phyloP scores from a whole-genome alignment of 306 rosid species.

The Begonia fuchsioides region DNA sequence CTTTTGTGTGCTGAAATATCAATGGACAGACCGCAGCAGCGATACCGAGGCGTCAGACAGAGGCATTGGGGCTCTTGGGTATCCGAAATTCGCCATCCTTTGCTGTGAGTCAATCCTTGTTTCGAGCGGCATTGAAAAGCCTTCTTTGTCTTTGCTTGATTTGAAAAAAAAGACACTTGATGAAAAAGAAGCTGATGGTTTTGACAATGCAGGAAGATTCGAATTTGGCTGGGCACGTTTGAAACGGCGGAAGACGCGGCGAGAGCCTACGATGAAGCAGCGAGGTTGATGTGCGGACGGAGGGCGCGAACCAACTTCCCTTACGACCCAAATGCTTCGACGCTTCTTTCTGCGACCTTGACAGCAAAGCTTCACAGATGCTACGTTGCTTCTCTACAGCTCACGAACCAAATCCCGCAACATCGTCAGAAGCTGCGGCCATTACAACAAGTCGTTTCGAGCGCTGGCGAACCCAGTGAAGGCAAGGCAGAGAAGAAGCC shows the following conservation, averaged over 20 bases:
- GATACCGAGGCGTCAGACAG: slow-evolving; percentile 94
- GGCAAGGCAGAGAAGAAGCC: slow-evolving; percentile 15
- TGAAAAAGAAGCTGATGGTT: not conserved
- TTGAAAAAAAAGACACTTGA: too few species aligned
- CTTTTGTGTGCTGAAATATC: slow-evolving; percentile 1
- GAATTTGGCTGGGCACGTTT: slow-evolving; percentile 92
- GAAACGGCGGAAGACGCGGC: slow-evolving; percentile 96
- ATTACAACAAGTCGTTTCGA: too few species aligned
- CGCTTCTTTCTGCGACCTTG: slow-evolving; percentile 76
- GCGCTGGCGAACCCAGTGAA: too few species aligned
- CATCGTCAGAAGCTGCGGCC: too few species aligned
- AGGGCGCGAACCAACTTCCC: slow-evolving; percentile 90
- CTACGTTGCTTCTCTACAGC: slow-evolving; percentile 75
- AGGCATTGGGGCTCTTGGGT: slow-evolving; percentile 99
- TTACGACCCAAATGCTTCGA: slow-evolving; percentile 59
- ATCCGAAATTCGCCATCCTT: slow-evolving; percentile 91
- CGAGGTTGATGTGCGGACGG: slow-evolving; percentile 81
- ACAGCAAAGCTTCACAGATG: slow-evolving; percentile 80
- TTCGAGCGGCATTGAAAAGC: too few species aligned
- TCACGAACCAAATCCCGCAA: slow-evolving; percentile 31
- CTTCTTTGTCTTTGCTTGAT: too few species aligned
- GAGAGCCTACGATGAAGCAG: slow-evolving; percentile 86
- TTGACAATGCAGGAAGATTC: slow-evolving; percentile 58
- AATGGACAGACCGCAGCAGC: slow-evolving; percentile 92
- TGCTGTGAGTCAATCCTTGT: slow-evolving; percentile 24